Evolutionary conservation across 768 basidiomycete genomes (phyloP), one percentile per base, ranked within the genome.

Genomic region (Mrakia hoshinonis): DNA sequence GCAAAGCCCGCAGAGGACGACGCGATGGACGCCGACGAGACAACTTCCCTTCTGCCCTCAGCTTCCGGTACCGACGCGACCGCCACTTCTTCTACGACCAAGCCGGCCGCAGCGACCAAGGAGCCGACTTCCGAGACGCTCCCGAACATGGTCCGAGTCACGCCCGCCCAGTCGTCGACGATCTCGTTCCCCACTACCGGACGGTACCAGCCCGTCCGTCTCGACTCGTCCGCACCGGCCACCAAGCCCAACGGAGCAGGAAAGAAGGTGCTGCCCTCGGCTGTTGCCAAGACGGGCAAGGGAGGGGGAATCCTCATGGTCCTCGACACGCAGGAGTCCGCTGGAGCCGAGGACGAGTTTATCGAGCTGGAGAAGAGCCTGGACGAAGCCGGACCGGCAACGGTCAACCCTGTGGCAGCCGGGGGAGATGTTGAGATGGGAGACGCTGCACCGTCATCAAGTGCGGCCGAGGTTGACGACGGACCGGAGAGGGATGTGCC

Each of bases 131-230:
- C 83, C 15, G 92, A 96, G 81, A 84, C 81, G 71, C 82, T 91
- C 13, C 82, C 86, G 26, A 99, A 99, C 82, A 88, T 97, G 77
- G 89, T 92, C 24, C 88, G 96, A 62, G 94, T 97, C 26, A 91
- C 90, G 2, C 91, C 94, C 24, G 86, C 88, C 0, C 96, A 99
- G 78, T 81, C 95, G 34, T 81, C 85, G n/a, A 86, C 89, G 79
- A 85, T 98, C 77, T 84, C 85, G 60, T 95, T 98, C 85, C 87
- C 91, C 0, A 73, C 82, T 13, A 86, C 88, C 46, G 83, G 86
- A 36, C 87, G 92, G 62, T 99, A 92, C 79, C 87, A 89, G 74
- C 96, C 96, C 29, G 89, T 97, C 20, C 86, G 95, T 46, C 84
- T 89, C 0, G 86, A 95, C 55, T 43, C 43, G n/a, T 36, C 70